Evolutionary conservation across 2,329 filamentous ascomycete genomes (phyloP).

Genomic region (Colletotrichum phormii): DNA sequence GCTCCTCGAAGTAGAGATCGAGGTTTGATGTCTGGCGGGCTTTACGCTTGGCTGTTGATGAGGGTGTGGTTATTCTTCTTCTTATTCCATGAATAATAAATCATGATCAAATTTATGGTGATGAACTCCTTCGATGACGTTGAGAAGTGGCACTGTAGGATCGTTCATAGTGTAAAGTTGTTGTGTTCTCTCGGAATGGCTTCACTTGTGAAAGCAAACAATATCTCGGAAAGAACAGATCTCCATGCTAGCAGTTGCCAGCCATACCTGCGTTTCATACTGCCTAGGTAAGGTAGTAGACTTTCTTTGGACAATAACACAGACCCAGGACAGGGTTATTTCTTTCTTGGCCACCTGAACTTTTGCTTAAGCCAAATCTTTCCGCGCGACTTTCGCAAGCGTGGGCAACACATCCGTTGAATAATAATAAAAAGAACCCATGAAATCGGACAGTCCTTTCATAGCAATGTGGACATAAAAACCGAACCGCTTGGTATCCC

Average conservation of each 20-base stretch:
- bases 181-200: not conserved
- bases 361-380: too few relatives aligned
- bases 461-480: not conserved
- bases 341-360: too few relatives aligned
- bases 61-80: not conserved
- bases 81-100: conserved; percentile 12
- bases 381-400: too few relatives aligned
- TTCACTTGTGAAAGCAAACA: not conserved
- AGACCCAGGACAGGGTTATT: too few relatives aligned
- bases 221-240: not conserved
- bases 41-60: not conserved
- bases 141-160: not conserved
- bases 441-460: too few relatives aligned
- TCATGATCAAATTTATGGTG: not conserved
- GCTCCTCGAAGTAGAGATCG: conserved; percentile 3
- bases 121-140: too few relatives aligned
- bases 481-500: too few relatives aligned
- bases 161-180: not conserved
- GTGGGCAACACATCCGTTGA: too few relatives aligned
- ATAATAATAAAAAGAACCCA: too few relatives aligned
- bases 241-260: not conserved
- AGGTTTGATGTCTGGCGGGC: conserved; percentile 23
- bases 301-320: too few relatives aligned
- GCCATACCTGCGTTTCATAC: too few relatives aligned
- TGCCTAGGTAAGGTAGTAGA: too few relatives aligned